phyloP scores from a whole-genome alignment of 2,329 filamentous ascomycete genomes.

The Uncinocarpus reesii region DNA sequence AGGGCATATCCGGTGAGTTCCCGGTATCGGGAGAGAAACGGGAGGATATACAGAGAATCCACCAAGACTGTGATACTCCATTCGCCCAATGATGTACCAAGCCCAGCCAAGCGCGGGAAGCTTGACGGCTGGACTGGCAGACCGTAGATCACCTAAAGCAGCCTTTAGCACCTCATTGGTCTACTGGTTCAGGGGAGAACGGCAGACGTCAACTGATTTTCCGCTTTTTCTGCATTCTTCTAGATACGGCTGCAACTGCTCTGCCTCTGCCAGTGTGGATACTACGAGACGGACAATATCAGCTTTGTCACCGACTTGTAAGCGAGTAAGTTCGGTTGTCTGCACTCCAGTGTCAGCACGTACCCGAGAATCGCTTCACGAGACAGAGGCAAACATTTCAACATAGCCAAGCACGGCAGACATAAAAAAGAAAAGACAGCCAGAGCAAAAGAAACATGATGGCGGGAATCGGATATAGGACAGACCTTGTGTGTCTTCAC shows the following conservation, averaged over 20 bases:
- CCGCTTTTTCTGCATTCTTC: slow-evolving; percentile 47
- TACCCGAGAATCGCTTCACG: too few species aligned
- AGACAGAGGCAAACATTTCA: too few species aligned
- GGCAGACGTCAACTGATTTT: slow-evolving; percentile 46
- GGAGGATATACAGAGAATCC: slow-evolving; percentile 54
- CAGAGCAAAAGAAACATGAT: too few species aligned
- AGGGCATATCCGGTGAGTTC: slow-evolving; percentile 33
- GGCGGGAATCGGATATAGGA: too few species aligned
- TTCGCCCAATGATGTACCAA: slow-evolving; percentile 48
- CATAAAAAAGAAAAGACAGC: background rate
- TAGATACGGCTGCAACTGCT: slow-evolving; percentile 53
- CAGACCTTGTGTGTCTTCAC: slow-evolving; percentile 64
- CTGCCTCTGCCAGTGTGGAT: slow-evolving; percentile 62
- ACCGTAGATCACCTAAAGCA: slow-evolving; percentile 49
- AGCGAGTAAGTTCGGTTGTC: slow-evolving; percentile 53
- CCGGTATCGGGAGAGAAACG: slow-evolving; percentile 38
- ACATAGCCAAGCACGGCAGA: too few species aligned
- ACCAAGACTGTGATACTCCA: slow-evolving; percentile 53
- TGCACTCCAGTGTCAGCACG: slow-evolving; percentile 8
- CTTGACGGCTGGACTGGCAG: slow-evolving; percentile 56
- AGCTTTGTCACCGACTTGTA: slow-evolving; percentile 54
- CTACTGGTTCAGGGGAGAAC: background rate
- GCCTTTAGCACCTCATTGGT: background rate
- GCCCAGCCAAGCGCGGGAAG: slow-evolving; percentile 48
- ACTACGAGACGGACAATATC: slow-evolving; percentile 52